Conservation (phyloP, 768 basidiomycete genomes). For the Lentinula guzmanii region DNA sequence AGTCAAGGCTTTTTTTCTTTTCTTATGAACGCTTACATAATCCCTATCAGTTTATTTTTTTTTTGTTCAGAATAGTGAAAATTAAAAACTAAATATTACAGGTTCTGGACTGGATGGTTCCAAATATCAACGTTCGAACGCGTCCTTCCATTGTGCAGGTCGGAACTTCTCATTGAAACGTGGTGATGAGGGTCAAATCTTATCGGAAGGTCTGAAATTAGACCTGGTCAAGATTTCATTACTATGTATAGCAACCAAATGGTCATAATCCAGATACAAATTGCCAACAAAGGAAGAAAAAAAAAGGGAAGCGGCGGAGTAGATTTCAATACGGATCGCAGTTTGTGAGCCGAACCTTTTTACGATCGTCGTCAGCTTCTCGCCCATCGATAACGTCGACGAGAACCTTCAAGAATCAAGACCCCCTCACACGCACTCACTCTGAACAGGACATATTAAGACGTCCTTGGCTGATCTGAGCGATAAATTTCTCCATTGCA, state of each 20-base stretch:
- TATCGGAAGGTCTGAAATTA: background rate
- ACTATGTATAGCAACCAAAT: background rate
- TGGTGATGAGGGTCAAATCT: slow-evolving; percentile 4
- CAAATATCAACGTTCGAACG: background rate
- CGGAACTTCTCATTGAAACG: background rate
- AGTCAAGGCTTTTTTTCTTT: background rate
- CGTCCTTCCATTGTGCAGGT: background rate
- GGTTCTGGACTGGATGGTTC: background rate
- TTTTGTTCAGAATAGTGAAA: background rate
- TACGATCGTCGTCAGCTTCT: background rate
- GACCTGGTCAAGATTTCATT: background rate
- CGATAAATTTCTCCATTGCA: no score
- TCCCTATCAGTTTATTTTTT: background rate
- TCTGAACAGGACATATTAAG: background rate
- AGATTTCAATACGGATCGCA: background rate
- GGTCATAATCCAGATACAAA: background rate
- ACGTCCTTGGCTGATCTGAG: background rate
- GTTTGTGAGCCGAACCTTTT: background rate
- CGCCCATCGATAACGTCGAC: background rate
- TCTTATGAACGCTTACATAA: no score
- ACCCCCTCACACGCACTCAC: background rate
- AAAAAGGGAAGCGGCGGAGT: background rate
- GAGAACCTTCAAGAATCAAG: background rate
- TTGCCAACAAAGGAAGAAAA: background rate
- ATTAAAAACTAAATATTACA: background rate